phyloP scores from a whole-genome alignment of 805 yeast species.

The Yamadazyma sp. region DNA sequence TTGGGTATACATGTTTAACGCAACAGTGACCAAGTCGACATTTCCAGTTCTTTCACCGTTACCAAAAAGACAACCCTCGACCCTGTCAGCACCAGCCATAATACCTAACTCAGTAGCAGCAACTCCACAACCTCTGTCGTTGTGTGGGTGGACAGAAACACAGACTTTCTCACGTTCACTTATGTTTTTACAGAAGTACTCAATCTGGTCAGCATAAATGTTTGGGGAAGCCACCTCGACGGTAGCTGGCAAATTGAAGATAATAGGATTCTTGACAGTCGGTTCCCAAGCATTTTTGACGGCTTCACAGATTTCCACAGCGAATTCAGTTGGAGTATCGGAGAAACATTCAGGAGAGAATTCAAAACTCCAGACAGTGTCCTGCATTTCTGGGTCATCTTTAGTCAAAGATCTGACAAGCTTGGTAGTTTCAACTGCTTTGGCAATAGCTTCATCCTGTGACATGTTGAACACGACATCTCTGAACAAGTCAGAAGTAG shows the following conservation, averaged over 20 bases:
- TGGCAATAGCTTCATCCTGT: constrained; percentile 61
- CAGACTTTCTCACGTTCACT: constrained; percentile 69
- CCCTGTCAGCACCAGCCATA: constrained; percentile 83
- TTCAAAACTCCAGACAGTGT: constrained; percentile 69
- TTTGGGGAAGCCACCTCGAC: constrained; percentile 78
- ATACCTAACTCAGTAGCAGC: constrained; percentile 79
- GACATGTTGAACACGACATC: constrained; percentile 76
- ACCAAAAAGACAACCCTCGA: constrained; percentile 80
- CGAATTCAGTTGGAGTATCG: constrained; percentile 72
- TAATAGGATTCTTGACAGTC: constrained; percentile 68
- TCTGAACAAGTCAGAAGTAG: constrained; percentile 73
- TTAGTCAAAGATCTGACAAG: constrained; percentile 68
- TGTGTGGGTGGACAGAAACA: constrained; percentile 73
- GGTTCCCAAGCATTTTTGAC: constrained; percentile 81
- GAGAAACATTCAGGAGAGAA: constrained; percentile 79
- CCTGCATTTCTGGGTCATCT: constrained; percentile 66
- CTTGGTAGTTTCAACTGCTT: constrained; percentile 70
- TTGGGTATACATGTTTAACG: constrained; percentile 74
- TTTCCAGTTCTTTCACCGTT: constrained; percentile 87
- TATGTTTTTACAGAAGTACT: constrained; percentile 67
- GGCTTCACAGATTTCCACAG: constrained; percentile 76
- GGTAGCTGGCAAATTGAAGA: constrained; percentile 79
- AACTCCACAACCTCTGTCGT: constrained; percentile 82
- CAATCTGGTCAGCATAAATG: constrained; percentile 78
- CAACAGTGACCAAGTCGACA: constrained; percentile 74